Evolutionary conservation across 345 rosid species (phyloP).

Genomic region (Eucalyptus guilfoylei): DNA sequence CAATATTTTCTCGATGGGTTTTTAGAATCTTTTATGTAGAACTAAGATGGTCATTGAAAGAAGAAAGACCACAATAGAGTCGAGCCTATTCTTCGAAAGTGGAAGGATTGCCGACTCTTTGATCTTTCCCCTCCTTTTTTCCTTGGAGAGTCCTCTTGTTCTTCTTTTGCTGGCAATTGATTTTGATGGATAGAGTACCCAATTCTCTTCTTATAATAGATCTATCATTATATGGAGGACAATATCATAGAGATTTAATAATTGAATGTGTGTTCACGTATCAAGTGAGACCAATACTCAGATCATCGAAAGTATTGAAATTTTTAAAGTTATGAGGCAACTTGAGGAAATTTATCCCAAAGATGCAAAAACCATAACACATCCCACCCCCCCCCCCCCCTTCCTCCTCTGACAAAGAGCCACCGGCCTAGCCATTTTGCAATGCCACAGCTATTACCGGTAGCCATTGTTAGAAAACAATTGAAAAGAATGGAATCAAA

Average conservation of each 20-base stretch:
- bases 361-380: background rate
- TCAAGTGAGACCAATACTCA: background rate
- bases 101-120: background rate
- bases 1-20: background rate
- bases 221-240: background rate
- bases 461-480: background rate
- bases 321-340: background rate
- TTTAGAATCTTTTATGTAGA: background rate
- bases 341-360: background rate
- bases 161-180: background rate
- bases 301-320: background rate
- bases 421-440: background rate
- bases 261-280: background rate
- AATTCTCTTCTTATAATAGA: background rate
- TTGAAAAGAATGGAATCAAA: background rate
- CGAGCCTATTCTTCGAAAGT: background rate
- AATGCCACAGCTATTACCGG: rapidly evolving
- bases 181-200: background rate
- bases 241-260: background rate
- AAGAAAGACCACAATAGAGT: background rate
- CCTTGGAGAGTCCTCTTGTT: background rate
- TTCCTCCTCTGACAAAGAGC: background rate
- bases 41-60: too few species aligned
- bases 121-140: background rate
- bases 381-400: rapidly evolving